These are phyloP conservation scores for Russula emetica DNA, from an alignment of 768 basidiomycete genomes.

Conservation along the genomic window DNA sequence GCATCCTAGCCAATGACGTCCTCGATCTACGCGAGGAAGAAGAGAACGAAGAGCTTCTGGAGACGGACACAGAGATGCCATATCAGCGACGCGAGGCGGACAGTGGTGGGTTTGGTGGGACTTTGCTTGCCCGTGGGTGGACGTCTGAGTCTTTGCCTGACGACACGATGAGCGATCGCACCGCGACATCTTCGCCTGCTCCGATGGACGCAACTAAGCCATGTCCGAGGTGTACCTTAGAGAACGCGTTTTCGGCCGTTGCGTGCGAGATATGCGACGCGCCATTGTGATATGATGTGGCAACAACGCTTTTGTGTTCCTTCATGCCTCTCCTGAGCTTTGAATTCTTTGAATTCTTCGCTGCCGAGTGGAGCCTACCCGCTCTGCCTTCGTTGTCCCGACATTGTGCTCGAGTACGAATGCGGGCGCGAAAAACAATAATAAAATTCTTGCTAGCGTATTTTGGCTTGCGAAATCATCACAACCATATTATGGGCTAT, in stretches of 20 bases:
- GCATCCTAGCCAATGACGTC: slow-evolving; percentile 54
- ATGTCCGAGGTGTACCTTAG: slow-evolving; percentile 27
- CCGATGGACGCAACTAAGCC: slow-evolving; percentile 19
- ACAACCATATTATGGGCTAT: not conserved
- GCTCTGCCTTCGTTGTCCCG: not conserved
- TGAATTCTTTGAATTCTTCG: too few relatives aligned
- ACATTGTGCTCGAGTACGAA: not conserved
- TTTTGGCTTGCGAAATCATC: not conserved
- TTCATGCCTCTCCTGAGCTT: too few relatives aligned
- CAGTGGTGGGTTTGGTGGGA: slow-evolving; percentile 69
- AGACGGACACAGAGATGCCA: slow-evolving; percentile 42
- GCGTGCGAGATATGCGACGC: slow-evolving; percentile 35
- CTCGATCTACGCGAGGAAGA: slow-evolving; percentile 62
- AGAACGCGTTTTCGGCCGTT: slow-evolving; percentile 21
- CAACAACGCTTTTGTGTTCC: not conserved
- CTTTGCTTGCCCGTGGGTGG: slow-evolving; percentile 50
- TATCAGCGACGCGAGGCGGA: slow-evolving; percentile 49
- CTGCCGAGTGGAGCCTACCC: not conserved
- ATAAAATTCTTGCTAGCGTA: not conserved
- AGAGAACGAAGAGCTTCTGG: slow-evolving; percentile 53
- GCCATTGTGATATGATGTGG: slow-evolving; percentile 22
- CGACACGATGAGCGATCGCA: slow-evolving; percentile 26
- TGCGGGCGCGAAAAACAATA: not conserved
- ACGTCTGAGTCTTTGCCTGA: slow-evolving; percentile 32
- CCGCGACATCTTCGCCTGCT: slow-evolving; percentile 23